These are phyloP conservation scores for Medicago lupulina DNA, from an alignment of 306 rosid species.

Conservation along the genomic window DNA sequence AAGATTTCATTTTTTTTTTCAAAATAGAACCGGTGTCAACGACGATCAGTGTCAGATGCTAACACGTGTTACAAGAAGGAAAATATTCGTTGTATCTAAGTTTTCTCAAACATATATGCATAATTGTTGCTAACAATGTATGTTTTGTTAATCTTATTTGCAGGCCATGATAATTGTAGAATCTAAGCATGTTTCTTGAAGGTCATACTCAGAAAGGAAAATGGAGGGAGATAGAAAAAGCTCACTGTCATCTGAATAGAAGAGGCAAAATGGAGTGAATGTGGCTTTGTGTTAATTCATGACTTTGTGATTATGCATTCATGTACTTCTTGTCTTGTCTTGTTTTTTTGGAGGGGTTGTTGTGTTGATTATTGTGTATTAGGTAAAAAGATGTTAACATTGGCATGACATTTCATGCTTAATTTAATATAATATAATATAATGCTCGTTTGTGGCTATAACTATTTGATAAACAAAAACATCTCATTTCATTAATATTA, in stretches of 20 bases:
- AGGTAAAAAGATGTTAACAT: background rate
- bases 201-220: constrained; percentile 2
- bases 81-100: background rate
- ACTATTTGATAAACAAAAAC: too few species aligned
- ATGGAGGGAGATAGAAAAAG: too few species aligned
- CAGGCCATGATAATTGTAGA: constrained; percentile 48
- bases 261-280: background rate
- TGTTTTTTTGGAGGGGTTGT: constrained; percentile 15
- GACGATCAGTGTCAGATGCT: too few species aligned
- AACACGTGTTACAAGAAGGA: too few species aligned
- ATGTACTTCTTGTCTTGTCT: background rate
- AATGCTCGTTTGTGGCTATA: background rate
- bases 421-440: background rate
- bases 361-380: constrained; percentile 17
- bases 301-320: background rate
- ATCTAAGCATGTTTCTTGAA: constrained; percentile 30
- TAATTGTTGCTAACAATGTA: background rate
- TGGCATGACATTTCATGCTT: constrained; percentile 43
- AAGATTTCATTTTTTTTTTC: too few species aligned
- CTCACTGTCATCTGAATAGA: too few species aligned
- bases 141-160: constrained; percentile 18
- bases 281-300: background rate
- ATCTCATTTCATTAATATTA: too few species aligned
- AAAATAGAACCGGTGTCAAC: background rate
- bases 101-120: background rate